Percentiles rank a stretch among this genome's conserved stretches.
These are phyloP conservation scores for Aspergillus funiculosus DNA, from an alignment of 495 filamentous ascomycete genomes.

Conservation along the genomic window DNA sequence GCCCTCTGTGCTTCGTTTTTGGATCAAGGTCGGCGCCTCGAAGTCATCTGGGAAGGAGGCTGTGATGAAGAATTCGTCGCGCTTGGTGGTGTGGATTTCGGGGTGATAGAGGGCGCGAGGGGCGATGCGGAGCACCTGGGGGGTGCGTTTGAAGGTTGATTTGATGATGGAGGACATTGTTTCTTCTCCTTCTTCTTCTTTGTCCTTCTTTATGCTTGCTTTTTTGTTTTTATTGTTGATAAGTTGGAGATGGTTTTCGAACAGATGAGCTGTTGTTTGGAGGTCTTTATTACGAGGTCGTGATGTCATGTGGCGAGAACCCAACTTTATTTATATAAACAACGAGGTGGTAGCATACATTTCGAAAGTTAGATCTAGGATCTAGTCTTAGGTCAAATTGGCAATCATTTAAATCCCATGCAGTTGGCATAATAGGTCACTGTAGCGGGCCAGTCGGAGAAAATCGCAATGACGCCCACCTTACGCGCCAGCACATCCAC, in stretches of 20 bases:
- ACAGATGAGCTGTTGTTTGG: background rate
- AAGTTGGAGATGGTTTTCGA: background rate
- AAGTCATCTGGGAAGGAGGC: slow-evolving; percentile 20
- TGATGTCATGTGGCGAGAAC: slow-evolving; percentile 10
- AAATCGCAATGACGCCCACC: slow-evolving; percentile 51
- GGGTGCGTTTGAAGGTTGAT: slow-evolving; percentile 6
- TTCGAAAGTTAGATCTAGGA: no score
- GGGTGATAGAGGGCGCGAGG: slow-evolving; percentile 13
- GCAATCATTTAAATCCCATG: slow-evolving; percentile 34
- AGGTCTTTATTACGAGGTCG: background rate
- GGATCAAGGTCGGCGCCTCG: slow-evolving; percentile 12
- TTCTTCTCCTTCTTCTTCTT: background rate
- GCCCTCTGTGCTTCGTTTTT: slow-evolving; percentile 4
- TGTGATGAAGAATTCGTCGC: slow-evolving; percentile 20
- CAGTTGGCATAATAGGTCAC: slow-evolving; percentile 60
- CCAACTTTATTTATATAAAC: background rate
- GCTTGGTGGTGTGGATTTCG: slow-evolving; percentile 12
- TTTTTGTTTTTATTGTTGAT: background rate
- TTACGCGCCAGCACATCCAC: slow-evolving; percentile 53
- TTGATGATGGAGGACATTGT: slow-evolving; percentile 3
- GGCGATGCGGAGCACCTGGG: slow-evolving; percentile 1
- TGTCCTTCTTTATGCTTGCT: background rate
- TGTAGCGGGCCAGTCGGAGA: slow-evolving; percentile 58
- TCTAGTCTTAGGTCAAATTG: background rate
- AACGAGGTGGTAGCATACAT: no score